Conservation (phyloP, 495 filamentous ascomycete species). For the Neurospora sublineolata region DNA sequence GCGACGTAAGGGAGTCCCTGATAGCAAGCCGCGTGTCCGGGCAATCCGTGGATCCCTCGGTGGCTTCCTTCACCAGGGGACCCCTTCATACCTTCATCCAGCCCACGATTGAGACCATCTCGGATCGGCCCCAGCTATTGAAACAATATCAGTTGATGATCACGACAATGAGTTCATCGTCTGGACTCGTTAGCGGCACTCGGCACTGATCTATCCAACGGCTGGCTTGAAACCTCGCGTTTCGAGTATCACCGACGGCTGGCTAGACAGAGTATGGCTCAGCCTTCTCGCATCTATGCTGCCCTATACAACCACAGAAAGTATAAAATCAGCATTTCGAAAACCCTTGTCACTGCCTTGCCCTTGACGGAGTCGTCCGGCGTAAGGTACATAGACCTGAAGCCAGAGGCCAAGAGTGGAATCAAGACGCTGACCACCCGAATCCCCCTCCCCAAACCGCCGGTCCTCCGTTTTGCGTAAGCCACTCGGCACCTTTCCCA, state of each 20-base stretch:
- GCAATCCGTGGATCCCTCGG: background rate
- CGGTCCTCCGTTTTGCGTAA: background rate
- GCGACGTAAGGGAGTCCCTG: background rate
- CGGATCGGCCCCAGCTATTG: background rate
- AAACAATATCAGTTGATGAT: background rate
- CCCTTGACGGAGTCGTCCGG: background rate
- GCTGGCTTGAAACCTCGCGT: background rate
- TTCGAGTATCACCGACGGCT: background rate
- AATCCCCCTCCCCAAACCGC: background rate
- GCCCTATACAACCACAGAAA: background rate
- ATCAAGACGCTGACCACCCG: background rate
- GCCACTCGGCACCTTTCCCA: background rate
- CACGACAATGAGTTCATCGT: background rate
- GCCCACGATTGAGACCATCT: background rate
- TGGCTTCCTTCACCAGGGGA: background rate
- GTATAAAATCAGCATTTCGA: background rate
- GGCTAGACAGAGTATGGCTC: background rate
- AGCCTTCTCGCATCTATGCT: background rate
- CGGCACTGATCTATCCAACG: background rate
- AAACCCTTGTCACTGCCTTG: background rate
- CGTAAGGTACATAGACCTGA: background rate
- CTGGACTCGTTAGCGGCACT: background rate
- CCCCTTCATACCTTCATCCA: background rate
- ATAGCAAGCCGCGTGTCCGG: background rate
- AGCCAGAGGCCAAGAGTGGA: background rate